Evolutionary conservation across 768 basidiomycete species (phyloP), one percentile per base, ranked within the genome.

Genomic region (Lactarius psammicola): DNA sequence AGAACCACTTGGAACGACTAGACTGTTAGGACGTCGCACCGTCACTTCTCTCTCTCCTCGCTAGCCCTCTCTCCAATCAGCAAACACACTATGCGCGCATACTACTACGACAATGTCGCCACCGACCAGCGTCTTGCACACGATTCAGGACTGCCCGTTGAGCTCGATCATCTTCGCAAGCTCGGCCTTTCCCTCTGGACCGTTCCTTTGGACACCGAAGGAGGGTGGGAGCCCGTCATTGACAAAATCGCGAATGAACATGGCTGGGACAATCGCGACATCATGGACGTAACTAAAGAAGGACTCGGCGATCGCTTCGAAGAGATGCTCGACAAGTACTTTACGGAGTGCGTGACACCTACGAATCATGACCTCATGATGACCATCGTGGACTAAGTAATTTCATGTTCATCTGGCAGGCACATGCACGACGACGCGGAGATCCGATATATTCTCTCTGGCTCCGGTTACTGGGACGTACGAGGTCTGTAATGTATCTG

Each of bases 391-490:
- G n/a, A n/a, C n/a, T n/a, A n/a, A n/a, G n/a, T n/a, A n/a, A 13
- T 17, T 15, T 31, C n/a, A 33, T 10, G 59, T 33, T 28, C 2
- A 59, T 55, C 28, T 0, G 33, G 11, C 68, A 92, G 91, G 71
- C 94, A 96, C 72, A 83, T 97, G 80, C 95, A 96, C 71, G 94
- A 97, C 75, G 95, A 97, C 71, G 94, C 96, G 73, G 95, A 97
- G 76, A 95, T 95, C 72, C 82, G 94, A 13, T 97, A 92, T 72
- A 87, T 95, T 72, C 81, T 93, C 54, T 80, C 83, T 1, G 95
- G 95, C n/a, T 86, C 84, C 46, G 94, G 93, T 0, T 98, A 86
- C 81, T 97, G 96, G 73, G 95, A 97, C 70, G 84, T 97, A 42
- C 84, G 94, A 62, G 91, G 91, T 91, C 69, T 62, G 86, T 69